Conservation (phyloP, 1,139 yeast genomes). For the Geotrichum macrosporum region DNA sequence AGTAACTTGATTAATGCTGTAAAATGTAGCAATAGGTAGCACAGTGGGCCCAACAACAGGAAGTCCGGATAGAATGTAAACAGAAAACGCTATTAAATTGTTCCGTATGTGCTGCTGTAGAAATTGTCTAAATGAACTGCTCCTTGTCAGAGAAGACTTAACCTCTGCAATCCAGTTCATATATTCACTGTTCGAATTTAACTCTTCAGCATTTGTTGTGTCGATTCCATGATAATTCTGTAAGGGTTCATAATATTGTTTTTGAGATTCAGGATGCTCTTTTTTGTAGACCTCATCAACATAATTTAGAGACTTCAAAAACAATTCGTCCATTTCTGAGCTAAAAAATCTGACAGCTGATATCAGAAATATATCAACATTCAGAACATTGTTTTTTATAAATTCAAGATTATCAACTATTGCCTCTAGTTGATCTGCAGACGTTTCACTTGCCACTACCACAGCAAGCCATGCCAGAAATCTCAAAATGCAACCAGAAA, state of each 20-base stretch:
- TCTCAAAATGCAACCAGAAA: constrained; percentile 34
- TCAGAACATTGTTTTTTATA: constrained; percentile 42
- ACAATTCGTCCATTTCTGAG: constrained; percentile 40
- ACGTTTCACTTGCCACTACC: constrained; percentile 12
- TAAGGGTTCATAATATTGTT: constrained; percentile 28
- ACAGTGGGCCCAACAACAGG: constrained; percentile 45
- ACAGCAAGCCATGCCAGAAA: constrained; percentile 22
- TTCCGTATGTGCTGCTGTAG: constrained; percentile 31
- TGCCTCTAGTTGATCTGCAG: constrained; percentile 20
- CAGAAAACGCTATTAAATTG: constrained; percentile 29
- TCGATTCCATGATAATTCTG: background rate
- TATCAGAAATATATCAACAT: constrained; percentile 45
- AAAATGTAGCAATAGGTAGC: constrained; percentile 45
- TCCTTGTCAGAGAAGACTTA: constrained; percentile 1
- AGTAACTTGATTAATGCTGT: constrained; percentile 44
- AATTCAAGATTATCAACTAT: constrained; percentile 33
- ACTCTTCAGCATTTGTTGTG: background rate
- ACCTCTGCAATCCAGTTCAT: background rate
- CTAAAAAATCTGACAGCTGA: constrained; percentile 42
- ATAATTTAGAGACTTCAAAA: constrained; percentile 42
- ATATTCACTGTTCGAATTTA: background rate
- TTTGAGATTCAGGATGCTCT: constrained; percentile 40
- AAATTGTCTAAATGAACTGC: constrained; percentile 21
- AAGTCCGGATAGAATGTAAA: constrained; percentile 35
- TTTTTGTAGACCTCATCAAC: constrained; percentile 41